Base-by-base conservation (phyloP, 495 filamentous ascomycete species). In the Neurospora intermedia region DNA sequence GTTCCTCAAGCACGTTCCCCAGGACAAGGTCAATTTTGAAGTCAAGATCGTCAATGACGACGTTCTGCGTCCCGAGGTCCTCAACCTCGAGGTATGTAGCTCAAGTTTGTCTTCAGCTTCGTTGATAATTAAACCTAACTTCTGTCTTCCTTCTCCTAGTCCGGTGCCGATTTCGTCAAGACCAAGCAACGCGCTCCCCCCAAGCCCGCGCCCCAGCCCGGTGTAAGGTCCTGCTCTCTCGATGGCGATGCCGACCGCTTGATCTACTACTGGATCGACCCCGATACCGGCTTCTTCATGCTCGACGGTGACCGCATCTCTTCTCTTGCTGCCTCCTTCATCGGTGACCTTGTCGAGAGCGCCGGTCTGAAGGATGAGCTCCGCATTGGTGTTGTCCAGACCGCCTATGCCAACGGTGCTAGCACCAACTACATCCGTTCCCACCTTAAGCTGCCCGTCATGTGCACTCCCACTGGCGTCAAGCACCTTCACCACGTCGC, bases 401-500 rank as follows among this genome's bases (percentile, higher is more conserved):
- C 96, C 6, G 96, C 96, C 23, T 99, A 99, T 80, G 96, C 96
- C 81, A 99, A 99, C 80, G 96, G 96, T 43, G 89, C 94, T n/a
- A 93, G 91, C 80, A 99, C 96, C 16, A 89, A 92, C 71, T 98
- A 97, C 81, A 91, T 99, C 70, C 88, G 90, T 72, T 90, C 96
- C 78, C 91, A 91, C 73, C 88, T 99, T 38, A 93, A 93, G 77
- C 89, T 99, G 35, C 93, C 93, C 23, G 93, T 96, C 27, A 89
- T 95, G 71, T 98, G 93, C 87, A 98, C 96, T 15, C 89, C 93
- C 59, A 99, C 96, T 2, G 96, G 96, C 77, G 96, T 99, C 62
- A 99, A 99, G 85, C 91, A 97, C 80, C 91, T 99, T 48, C 96
- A 99, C 83, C 96, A 98, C 79, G 96, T 93, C 18, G 96, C 96